A percentile compares a stretch with the other conserved stretches of the same genome.
phyloP scores from a whole-genome alignment of 208 protist species.

The Acanthamoeba castellanii region DNA sequence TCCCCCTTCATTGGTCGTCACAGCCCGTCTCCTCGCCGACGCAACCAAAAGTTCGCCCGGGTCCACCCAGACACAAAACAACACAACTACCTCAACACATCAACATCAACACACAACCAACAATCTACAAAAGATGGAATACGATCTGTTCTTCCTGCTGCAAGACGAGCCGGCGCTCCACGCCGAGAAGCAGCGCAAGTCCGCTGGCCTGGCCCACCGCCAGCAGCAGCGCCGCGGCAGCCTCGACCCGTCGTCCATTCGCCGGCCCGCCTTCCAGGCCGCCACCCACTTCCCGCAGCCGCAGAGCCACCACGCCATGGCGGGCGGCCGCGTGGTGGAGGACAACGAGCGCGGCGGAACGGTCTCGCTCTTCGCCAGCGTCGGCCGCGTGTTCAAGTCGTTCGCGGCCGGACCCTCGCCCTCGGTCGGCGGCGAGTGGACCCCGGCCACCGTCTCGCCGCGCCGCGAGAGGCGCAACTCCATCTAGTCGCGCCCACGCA shows the following conservation, averaged over 20 bases:
- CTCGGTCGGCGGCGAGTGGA: background rate
- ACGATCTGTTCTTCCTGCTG: constrained; percentile 46
- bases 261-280: background rate
- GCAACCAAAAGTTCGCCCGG: no score
- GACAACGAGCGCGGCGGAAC: no score
- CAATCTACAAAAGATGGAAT: background rate
- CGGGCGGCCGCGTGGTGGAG: background rate
- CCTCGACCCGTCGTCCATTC: background rate
- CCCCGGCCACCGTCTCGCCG: background rate
- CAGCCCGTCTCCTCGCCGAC: no score
- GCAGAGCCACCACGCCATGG: background rate
- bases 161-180: constrained; percentile 32
- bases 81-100: no score
- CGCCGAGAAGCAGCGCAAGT: background rate
- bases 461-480: constrained; percentile 32
- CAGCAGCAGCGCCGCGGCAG: background rate
- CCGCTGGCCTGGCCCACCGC: background rate
- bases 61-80: no score
- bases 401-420: background rate
- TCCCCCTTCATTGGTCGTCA: no score
- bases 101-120: no score
- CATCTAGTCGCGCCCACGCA: background rate
- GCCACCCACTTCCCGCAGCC: background rate
- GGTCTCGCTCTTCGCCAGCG: background rate
- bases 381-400: constrained; percentile 19